phyloP scores from a whole-genome alignment of 495 filamentous ascomycete species.

The Tetracladium marchalianum region DNA sequence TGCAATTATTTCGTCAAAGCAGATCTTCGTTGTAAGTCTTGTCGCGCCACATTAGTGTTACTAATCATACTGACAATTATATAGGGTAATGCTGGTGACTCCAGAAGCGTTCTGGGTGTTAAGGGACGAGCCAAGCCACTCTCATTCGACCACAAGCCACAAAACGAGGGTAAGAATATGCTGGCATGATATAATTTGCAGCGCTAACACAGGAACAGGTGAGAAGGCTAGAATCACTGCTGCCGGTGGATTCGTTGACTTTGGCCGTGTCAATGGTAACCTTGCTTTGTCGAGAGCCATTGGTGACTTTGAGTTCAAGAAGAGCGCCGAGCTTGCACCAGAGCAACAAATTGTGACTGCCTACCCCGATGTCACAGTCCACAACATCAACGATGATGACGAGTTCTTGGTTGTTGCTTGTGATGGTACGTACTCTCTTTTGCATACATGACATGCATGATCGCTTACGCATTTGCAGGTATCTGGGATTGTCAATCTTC shows the following conservation, averaged over 20 bases:
- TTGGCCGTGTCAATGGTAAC: conserved; percentile 96
- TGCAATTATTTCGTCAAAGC: conserved; percentile 75
- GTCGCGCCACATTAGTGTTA: conserved; percentile 10
- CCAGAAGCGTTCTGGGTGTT: conserved; percentile 83
- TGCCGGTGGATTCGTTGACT: conserved; percentile 96
- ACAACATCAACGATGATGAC: conserved; percentile 85
- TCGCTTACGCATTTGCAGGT: conserved; percentile 38
- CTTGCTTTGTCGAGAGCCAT: conserved; percentile 96
- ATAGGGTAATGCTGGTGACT: conserved; percentile 94
- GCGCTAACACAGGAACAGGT: conserved; percentile 39
- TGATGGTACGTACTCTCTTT: conserved; percentile 57
- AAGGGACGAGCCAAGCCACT: conserved; percentile 95
- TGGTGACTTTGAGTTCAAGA: conserved; percentile 99
- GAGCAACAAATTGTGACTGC: conserved; percentile 98
- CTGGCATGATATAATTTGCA: background rate
- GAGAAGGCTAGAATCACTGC: conserved; percentile 95
- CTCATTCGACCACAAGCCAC: conserved; percentile 96
- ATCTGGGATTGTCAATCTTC: conserved; percentile 99
- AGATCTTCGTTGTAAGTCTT: conserved; percentile 82
- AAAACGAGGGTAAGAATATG: conserved; percentile 72
- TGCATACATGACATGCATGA: background rate
- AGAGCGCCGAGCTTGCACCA: conserved; percentile 88
- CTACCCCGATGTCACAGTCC: conserved; percentile 83
- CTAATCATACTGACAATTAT: background rate
- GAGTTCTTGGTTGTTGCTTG: conserved; percentile 96